Conservation (phyloP, 2,329 filamentous ascomycete species). For the Mollisia scopiformis region DNA sequence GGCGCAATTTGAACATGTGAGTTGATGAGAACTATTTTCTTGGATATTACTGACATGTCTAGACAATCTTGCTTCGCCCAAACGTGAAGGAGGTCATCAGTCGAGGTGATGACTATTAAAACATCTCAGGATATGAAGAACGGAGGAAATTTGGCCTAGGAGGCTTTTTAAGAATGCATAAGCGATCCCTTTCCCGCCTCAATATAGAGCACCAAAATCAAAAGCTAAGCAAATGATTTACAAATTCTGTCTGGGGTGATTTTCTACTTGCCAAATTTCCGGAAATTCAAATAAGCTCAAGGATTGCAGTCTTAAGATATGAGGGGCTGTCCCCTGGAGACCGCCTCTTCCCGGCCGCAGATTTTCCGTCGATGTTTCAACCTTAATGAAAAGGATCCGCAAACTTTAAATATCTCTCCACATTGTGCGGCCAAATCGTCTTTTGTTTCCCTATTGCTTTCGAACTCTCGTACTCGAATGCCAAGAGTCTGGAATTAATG, state of each 20-base stretch:
- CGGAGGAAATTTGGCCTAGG: neutral
- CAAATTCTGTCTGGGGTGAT: neutral
- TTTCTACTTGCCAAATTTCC: neutral
- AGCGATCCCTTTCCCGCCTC: neutral
- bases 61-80: constrained; percentile 78
- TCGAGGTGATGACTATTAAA: constrained; percentile 81
- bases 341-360: neutral
- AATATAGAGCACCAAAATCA: neutral
- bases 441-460: neutral
- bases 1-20: constrained; percentile 90
- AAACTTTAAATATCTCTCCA: neutral
- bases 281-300: neutral
- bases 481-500: neutral
- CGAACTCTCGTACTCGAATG: neutral
- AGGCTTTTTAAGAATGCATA: neutral
- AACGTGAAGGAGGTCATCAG: constrained; percentile 88
- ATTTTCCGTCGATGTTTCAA: constrained; percentile 4
- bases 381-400: neutral
- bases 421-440: neutral
- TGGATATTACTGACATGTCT: constrained; percentile 5
- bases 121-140: neutral
- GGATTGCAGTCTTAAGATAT: neutral
- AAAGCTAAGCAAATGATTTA: neutral
- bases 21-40: constrained; percentile 3
- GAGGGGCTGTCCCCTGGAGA: constrained; percentile 4